These are phyloP conservation scores for Haplosporangium gracile DNA, from an alignment of 192 early-diverging fungal species.

Conservation along the genomic window DNA sequence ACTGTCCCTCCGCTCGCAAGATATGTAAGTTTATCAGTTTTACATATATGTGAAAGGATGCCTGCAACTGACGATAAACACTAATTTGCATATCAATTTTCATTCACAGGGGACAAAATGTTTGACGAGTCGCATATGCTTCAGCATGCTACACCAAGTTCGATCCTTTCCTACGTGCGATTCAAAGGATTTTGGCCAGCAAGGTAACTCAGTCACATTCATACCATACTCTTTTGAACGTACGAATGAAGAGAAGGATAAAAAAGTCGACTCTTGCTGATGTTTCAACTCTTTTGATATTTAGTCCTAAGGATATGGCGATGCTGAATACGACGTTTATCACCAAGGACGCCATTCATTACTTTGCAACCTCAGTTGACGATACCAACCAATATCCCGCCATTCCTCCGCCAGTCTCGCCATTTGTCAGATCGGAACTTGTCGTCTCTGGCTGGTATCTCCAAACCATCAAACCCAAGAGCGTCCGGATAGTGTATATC, in stretches of 20 bases:
- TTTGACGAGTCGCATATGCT: constrained; percentile 60
- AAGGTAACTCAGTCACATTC: constrained; percentile 31
- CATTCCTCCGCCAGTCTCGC: constrained; percentile 48
- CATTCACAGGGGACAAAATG: constrained; percentile 56
- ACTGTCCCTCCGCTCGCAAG: constrained; percentile 53
- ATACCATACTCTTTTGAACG: background rate
- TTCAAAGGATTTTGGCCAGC: constrained; percentile 62
- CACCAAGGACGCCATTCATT: constrained; percentile 49
- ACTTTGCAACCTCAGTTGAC: constrained; percentile 49
- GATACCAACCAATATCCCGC: constrained; percentile 41
- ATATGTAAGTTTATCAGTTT: constrained; percentile 46
- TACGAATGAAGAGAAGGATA: background rate
- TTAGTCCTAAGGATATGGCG: constrained; percentile 55
- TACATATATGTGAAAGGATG: background rate
- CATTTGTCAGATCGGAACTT: constrained; percentile 49
- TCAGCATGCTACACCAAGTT: constrained; percentile 50
- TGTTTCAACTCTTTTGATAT: background rate
- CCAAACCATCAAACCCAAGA: constrained; percentile 36
- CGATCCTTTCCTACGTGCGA: constrained; percentile 56
- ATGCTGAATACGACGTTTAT: constrained; percentile 55
- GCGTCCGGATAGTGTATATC: constrained; percentile 53
- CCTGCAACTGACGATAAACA: background rate
- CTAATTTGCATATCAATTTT: background rate
- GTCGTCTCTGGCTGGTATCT: constrained; percentile 51
- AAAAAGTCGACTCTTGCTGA: background rate